phyloP scores from a whole-genome alignment of 169 alveolate species.

The Amoebophrya sp. region DNA sequence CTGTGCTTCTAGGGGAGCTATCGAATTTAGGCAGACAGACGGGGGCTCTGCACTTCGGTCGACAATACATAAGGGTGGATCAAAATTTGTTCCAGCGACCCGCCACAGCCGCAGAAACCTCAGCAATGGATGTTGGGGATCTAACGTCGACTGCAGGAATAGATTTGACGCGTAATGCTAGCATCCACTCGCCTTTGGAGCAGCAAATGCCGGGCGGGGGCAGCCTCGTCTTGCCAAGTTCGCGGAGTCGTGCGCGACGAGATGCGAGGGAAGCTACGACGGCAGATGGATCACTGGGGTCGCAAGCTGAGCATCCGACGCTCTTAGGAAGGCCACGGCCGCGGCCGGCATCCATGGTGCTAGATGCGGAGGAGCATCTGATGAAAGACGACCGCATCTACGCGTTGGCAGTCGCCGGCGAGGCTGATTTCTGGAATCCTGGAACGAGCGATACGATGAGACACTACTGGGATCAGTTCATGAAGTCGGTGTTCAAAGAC shows the following conservation, averaged over 20 bases:
- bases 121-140: too few species aligned
- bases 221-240: neutral
- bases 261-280: neutral
- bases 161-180: neutral
- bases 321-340: neutral
- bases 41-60: neutral
- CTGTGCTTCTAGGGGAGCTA: neutral
- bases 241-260: too few species aligned
- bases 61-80: neutral
- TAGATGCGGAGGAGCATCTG: neutral
- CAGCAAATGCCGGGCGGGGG: neutral
- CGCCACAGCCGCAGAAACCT: too few species aligned
- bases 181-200: too few species aligned
- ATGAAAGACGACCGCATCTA: neutral
- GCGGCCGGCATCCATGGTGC: neutral
- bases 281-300: neutral
- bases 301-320: neutral
- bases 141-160: neutral
- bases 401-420: neutral
- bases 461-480: neutral
- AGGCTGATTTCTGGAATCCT: neutral
- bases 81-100: neutral
- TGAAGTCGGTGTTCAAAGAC: neutral
- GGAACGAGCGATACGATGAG: neutral
- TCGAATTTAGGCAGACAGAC: neutral